These are phyloP conservation scores for Monilinia laxa DNA, from an alignment of 2,329 filamentous ascomycete species.

Conservation along the genomic window DNA sequence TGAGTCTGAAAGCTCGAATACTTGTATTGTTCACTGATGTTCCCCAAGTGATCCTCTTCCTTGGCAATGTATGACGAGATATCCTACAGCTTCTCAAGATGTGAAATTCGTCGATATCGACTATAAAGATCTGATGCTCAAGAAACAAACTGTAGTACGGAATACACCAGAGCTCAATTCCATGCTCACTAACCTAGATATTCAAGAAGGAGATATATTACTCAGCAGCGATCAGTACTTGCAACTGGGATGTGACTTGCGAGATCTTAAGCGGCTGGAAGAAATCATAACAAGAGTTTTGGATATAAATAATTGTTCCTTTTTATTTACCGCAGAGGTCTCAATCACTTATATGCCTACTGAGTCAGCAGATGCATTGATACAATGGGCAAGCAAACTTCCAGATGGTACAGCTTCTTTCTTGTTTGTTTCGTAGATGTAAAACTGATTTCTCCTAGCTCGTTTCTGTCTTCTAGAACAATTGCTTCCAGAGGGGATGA, in stretches of 20 bases:
- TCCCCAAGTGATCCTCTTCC: conserved; percentile 74
- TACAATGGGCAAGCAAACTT: conserved; percentile 74
- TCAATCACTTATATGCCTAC: conserved; percentile 89
- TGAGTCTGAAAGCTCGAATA: conserved; percentile 49
- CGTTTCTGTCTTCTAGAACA: conserved; percentile 88
- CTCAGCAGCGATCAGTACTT: conserved; percentile 69
- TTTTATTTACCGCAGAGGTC: conserved; percentile 86
- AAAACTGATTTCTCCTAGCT: conserved; percentile 48
- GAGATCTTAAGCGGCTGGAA: conserved; percentile 62
- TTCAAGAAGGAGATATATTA: conserved; percentile 50
- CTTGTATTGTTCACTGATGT: conserved; percentile 17
- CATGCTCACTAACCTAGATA: conserved; percentile 49
- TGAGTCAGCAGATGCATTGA: conserved; percentile 67
- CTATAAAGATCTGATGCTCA: conserved; percentile 74
- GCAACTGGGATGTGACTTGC: conserved; percentile 79
- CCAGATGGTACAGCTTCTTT: conserved; percentile 55
- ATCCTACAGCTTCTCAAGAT: conserved; percentile 56
- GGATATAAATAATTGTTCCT: conserved; percentile 55
- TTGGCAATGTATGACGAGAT: conserved; percentile 74
- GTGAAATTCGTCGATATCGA: conserved; percentile 81
- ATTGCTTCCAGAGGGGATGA: conserved; percentile 71
- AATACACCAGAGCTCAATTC: conserved; percentile 59
- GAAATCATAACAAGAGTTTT: conserved; percentile 58
- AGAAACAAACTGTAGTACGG: conserved; percentile 68
- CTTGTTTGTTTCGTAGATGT: not conserved